phyloP scores from a whole-genome alignment of 2,329 filamentous ascomycete species.

The Simplicillium sp. region DNA sequence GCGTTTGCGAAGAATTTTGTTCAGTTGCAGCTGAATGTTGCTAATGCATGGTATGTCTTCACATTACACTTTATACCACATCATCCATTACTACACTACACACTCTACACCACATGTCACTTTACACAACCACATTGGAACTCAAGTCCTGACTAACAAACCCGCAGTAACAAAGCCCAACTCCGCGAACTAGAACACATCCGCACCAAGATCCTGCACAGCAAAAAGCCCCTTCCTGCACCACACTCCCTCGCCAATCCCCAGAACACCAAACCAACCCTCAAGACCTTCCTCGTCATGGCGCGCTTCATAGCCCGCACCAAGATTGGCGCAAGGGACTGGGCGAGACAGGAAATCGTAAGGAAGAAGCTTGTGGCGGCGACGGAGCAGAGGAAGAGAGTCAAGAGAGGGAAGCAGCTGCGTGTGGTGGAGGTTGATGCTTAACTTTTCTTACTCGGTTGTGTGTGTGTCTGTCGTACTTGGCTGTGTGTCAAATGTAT shows the following conservation, averaged over 20 bases:
- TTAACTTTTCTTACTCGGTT: slow-evolving; percentile 7
- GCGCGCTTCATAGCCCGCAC: slow-evolving; percentile 44
- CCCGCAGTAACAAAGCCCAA: slow-evolving; percentile 77
- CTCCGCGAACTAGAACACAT: slow-evolving; percentile 78
- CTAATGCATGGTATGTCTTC: slow-evolving; percentile 77
- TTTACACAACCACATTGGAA: slow-evolving; percentile 4
- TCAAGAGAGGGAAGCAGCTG: slow-evolving; percentile 30
- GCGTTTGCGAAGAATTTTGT: slow-evolving; percentile 84
- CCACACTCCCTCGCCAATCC: slow-evolving; percentile 7
- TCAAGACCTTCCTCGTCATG: slow-evolving; percentile 35
- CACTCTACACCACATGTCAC: background rate
- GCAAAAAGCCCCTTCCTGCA: slow-evolving; percentile 22
- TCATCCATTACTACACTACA: slow-evolving; percentile 3
- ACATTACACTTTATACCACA: no score
- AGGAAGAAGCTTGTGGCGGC: slow-evolving; percentile 38
- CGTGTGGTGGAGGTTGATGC: slow-evolving; percentile 30
- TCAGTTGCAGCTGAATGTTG: slow-evolving; percentile 68
- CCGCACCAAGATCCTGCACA: slow-evolving; percentile 36
- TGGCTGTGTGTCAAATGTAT: background rate
- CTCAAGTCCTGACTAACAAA: slow-evolving; percentile 10
- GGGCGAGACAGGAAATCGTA: slow-evolving; percentile 42
- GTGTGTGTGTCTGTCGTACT: background rate
- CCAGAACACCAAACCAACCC: slow-evolving; percentile 15
- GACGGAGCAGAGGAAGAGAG: slow-evolving; percentile 34
- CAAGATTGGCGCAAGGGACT: slow-evolving; percentile 35